Evolutionary conservation across 495 filamentous ascomycete species (phyloP).

Genomic region (Xylona heveae): DNA sequence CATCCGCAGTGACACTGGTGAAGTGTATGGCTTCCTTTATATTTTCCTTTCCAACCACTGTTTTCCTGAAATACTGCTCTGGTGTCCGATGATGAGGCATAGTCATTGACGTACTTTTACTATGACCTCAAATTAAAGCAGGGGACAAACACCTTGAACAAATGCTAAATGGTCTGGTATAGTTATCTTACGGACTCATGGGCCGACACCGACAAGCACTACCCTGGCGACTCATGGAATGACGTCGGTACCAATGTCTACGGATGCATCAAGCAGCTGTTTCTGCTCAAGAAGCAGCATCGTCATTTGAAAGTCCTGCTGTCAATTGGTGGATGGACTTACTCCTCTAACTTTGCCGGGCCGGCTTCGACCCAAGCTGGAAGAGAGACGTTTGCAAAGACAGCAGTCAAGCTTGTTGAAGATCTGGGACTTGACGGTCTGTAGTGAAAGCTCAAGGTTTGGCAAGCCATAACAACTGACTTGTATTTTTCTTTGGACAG

Average conservation of each 20-base stretch:
- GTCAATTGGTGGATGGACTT: conserved; percentile 94
- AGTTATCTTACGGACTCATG: conserved; percentile 30
- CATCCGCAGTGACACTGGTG: conserved; percentile 48
- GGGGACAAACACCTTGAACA: neutral
- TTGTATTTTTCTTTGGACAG: neutral
- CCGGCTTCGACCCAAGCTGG: conserved; percentile 45
- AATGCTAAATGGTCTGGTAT: conserved; percentile 1
- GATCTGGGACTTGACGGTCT: conserved; percentile 41
- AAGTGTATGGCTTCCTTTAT: conserved; percentile 36
- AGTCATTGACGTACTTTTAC: too few species aligned
- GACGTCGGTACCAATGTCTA: conserved; percentile 60
- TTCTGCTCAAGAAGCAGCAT: conserved; percentile 70
- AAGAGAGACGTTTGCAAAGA: conserved; percentile 42
- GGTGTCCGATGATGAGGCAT: neutral
- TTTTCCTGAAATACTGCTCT: neutral
- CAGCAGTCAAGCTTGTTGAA: conserved; percentile 41
- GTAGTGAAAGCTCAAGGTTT: conserved; percentile 1
- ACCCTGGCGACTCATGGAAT: conserved; percentile 54
- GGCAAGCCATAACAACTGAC: neutral
- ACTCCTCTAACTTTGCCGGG: conserved; percentile 63
- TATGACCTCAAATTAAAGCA: neutral
- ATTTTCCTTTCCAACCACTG: conserved; percentile 2
- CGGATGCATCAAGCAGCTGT: conserved; percentile 86
- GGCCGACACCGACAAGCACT: conserved; percentile 62
- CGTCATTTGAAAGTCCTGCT: conserved; percentile 79